Evolutionary conservation across 2,329 filamentous ascomycete genomes (phyloP), one percentile per base, ranked within the genome.

Genomic region (Claviceps sorghi): DNA sequence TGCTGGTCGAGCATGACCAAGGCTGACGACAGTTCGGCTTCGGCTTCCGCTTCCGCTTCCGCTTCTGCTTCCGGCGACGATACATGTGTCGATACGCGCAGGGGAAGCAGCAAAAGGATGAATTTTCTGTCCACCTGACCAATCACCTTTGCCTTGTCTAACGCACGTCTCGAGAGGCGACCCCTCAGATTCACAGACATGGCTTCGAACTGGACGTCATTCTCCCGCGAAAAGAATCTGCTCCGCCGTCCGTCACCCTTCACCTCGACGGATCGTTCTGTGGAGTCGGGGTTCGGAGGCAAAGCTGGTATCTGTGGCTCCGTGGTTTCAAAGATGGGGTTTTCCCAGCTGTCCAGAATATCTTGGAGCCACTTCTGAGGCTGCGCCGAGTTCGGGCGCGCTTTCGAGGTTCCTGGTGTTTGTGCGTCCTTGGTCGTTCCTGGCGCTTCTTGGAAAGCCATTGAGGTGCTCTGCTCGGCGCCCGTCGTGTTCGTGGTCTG

Each of bases 101-200:
- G 54, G 0, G 66, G 63, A 49, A 87, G 68, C 56, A 79, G 84
- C 22, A 82, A 72, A 0, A 98, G 69, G 17, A 98, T 84, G 62
- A 95, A 98, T 64, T 98, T 98, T 15, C 72, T 75, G 64, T 97
- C 91, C 1, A 98, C 84, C 61, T 98, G 93, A 0, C 82, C 76
- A 43, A 98, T 76, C 0, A 95, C 72, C 48, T 77, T 68, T 0
- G 86, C 86, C 8, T 67, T 62, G 1, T 65, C 63, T 9, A 96
- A 69, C 0, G 74, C 75, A 4, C 70, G 61, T 57, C 82, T 86
- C 1, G 82, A 86, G 1, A 96, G 65, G 11, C 71, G 70, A 0
- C 72, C 69, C 32, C 66, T 58, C 3, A 70, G 52, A 8, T 38
- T 61, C 54, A 60, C 60, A 9, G 56, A 65, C 7, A 44, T 60